Evolutionary conservation across 176 grass and related monocot genomes (phyloP).

Genomic region (Oryza glaberrima): DNA sequence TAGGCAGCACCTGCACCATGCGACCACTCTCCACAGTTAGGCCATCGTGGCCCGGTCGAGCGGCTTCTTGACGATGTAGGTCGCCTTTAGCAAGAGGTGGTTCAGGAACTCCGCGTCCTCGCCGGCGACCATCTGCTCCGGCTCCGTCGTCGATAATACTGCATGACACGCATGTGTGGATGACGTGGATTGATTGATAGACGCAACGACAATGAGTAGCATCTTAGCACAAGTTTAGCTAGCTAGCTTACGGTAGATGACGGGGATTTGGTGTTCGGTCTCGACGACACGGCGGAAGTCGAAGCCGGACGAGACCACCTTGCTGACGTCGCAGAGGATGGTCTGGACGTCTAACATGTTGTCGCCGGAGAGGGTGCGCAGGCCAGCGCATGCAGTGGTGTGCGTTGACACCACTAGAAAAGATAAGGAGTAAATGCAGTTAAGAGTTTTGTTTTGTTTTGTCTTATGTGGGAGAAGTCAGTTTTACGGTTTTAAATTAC

Average conservation of each 20-base stretch:
- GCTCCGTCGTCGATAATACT: neutral
- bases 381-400: neutral
- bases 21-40: neutral
- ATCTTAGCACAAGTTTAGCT: no score
- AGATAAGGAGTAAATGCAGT: neutral
- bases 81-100: neutral
- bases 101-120: neutral
- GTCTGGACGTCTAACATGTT: neutral
- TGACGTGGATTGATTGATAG: no score
- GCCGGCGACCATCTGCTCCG: neutral
- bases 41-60: neutral
- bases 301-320: constrained; percentile 1
- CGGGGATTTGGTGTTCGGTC: constrained; percentile 8
- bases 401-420: constrained; percentile 30
- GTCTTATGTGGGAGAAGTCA: neutral
- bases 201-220: no score
- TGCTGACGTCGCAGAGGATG: neutral
- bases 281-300: constrained; percentile 17
- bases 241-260: constrained; percentile 31
- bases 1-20: neutral
- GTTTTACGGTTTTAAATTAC: neutral
- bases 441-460: neutral
- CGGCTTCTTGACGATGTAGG: constrained; percentile 4
- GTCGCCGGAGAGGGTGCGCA: neutral
- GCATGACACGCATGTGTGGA: neutral